These are phyloP conservation scores for Phalaenopsis equestris DNA, from an alignment of 106 monocot species.

Conservation along the genomic window DNA sequence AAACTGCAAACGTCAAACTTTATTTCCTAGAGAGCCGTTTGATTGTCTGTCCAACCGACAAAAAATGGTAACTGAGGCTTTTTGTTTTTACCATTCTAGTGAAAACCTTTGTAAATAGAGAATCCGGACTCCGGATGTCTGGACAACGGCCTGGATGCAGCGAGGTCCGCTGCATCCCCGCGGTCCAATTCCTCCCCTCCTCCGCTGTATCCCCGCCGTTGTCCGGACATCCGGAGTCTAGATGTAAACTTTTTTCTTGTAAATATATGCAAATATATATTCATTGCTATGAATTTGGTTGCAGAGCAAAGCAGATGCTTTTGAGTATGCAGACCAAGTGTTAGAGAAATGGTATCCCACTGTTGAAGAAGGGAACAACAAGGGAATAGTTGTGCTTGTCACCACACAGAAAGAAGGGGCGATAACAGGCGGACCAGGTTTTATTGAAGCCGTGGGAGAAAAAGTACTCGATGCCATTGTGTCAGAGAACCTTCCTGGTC, in stretches of 20 bases:
- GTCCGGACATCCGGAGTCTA: too few relatives aligned
- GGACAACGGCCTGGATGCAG: too few relatives aligned
- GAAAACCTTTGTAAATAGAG: background rate
- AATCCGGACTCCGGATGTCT: too few relatives aligned
- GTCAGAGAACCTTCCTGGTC: conserved; percentile 93
- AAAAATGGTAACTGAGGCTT: background rate
- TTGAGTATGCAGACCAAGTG: conserved; percentile 94
- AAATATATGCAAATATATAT: background rate
- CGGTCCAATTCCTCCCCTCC: too few relatives aligned
- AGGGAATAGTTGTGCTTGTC: conserved; percentile 80
- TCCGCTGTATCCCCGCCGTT: too few relatives aligned
- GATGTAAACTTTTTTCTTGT: too few relatives aligned
- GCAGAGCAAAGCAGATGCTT: conserved; percentile 98
- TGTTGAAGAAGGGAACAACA: conserved; percentile 81
- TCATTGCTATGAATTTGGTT: background rate
- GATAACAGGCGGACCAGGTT: conserved; percentile 83
- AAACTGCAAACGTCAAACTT: background rate
- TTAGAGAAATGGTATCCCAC: conserved; percentile 95
- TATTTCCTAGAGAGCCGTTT: background rate
- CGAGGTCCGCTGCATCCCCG: too few relatives aligned
- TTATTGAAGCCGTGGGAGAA: conserved; percentile 81
- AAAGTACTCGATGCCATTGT: conserved; percentile 69
- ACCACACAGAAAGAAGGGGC: conserved; percentile 97
- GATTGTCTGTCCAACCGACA: background rate
- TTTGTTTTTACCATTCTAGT: background rate